These are phyloP conservation scores for Arabis hirsuta DNA, from an alignment of 345 rosid genomes.

Conservation along the genomic window DNA sequence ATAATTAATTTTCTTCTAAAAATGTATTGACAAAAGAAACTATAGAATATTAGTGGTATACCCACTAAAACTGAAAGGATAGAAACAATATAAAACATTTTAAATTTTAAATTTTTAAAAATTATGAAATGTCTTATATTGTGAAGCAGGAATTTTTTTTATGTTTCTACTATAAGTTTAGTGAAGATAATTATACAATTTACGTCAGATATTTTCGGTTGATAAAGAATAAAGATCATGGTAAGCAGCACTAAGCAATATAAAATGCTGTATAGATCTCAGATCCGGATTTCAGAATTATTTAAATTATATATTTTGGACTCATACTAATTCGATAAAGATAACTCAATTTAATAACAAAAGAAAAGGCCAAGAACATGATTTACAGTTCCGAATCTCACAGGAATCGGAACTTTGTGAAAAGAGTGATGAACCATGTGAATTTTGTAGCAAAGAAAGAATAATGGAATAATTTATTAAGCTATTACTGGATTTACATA, in stretches of 20 bases:
- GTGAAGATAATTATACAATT: neutral
- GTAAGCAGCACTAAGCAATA: neutral
- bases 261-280: neutral
- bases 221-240: neutral
- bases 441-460: conserved; percentile 8
- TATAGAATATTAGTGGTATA: too few species aligned
- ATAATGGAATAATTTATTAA: conserved; percentile 45
- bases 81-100: too few species aligned
- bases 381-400: neutral
- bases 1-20: too few species aligned
- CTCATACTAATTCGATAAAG: neutral
- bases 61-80: too few species aligned
- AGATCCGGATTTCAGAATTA: neutral
- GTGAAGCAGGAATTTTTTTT: too few species aligned
- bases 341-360: neutral
- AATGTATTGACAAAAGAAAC: too few species aligned
- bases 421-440: conserved; percentile 29
- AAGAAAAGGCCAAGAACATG: conserved; percentile 19
- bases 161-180: neutral
- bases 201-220: neutral
- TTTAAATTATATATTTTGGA: neutral
- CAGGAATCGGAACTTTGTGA: neutral
- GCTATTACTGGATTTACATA: conserved; percentile 48
- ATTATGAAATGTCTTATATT: too few species aligned
- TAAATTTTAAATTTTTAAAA: too few species aligned